A percentile compares a stretch with the other conserved stretches of the same genome.
Evolutionary conservation across 2,329 filamentous ascomycete species (phyloP).

Genomic region (Sarocladiaceae sp.): DNA sequence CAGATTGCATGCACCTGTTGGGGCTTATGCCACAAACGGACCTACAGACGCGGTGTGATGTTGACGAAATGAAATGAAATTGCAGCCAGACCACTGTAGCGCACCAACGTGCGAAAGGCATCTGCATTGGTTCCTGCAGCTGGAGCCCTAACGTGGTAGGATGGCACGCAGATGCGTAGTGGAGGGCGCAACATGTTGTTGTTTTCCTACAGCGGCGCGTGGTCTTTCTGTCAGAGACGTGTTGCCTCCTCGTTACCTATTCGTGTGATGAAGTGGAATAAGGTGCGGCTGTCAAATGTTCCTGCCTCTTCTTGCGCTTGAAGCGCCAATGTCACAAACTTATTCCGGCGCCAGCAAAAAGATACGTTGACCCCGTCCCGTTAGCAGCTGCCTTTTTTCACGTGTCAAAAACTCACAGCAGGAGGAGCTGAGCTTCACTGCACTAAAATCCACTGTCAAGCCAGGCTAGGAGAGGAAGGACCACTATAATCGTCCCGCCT

Average conservation of each 20-base stretch:
- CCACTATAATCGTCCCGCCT: background rate
- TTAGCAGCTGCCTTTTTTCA: background rate
- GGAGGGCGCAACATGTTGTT: background rate
- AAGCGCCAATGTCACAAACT: no score
- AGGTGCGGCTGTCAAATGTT: no score
- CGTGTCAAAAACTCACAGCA: slow-evolving; percentile 1
- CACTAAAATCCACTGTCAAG: no score
- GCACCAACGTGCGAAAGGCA: background rate
- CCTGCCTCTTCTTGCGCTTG: no score
- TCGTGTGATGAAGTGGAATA: background rate
- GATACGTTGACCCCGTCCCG: background rate
- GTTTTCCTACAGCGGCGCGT: slow-evolving; percentile 4
- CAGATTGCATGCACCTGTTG: background rate
- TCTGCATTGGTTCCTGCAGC: slow-evolving; percentile 5
- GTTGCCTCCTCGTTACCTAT: background rate
- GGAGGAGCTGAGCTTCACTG: background rate
- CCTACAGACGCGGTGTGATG: background rate
- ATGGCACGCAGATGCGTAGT: background rate
- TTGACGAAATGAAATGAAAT: slow-evolving; percentile 4
- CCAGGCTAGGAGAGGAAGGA: background rate
- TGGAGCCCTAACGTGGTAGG: slow-evolving; percentile 5
- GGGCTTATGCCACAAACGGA: background rate
- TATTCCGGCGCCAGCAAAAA: background rate
- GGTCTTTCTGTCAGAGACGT: background rate
- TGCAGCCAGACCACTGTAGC: background rate